Percentiles rank a stretch among this genome's conserved stretches.
Conservation (phyloP, 2,329 filamentous ascomycete species). For the Parastagonospora nodorum region DNA sequence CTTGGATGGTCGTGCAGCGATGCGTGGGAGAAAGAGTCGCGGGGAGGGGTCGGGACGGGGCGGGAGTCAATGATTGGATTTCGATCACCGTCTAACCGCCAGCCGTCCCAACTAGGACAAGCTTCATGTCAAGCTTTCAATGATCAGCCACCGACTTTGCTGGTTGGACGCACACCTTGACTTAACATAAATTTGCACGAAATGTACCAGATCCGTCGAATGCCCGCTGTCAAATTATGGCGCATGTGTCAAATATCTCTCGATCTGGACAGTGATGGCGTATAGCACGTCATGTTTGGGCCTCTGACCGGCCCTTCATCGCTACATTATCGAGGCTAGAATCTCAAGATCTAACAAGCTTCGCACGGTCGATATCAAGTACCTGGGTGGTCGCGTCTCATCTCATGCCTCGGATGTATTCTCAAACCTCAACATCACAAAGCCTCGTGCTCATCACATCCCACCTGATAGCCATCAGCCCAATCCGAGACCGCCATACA, state of each 20-base stretch:
- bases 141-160: slow-evolving; percentile 5
- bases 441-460: not conserved
- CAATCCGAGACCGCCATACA: slow-evolving; percentile 11
- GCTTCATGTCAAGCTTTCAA: slow-evolving; percentile 22
- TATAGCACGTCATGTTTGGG: not conserved
- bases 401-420: not conserved
- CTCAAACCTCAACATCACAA: not conserved
- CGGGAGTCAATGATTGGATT: slow-evolving; percentile 24
- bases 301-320: slow-evolving; percentile 1
- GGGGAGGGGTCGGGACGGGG: slow-evolving; percentile 29
- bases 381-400: not conserved
- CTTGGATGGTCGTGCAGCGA: slow-evolving; percentile 32
- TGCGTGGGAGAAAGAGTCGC: slow-evolving; percentile 32
- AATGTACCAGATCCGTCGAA: slow-evolving; percentile 9
- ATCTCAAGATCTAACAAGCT: not conserved
- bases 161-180: slow-evolving; percentile 23
- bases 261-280: not conserved
- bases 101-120: slow-evolving; percentile 17
- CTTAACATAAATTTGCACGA: slow-evolving; percentile 6
- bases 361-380: not conserved
- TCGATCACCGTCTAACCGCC: slow-evolving; percentile 21
- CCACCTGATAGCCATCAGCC: slow-evolving; percentile 10
- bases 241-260: not conserved
- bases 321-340: not conserved
- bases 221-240: not conserved